These are phyloP conservation scores for Gnomoniopsis sp. DNA, from an alignment of 2,329 filamentous ascomycete genomes.

Conservation along the genomic window DNA sequence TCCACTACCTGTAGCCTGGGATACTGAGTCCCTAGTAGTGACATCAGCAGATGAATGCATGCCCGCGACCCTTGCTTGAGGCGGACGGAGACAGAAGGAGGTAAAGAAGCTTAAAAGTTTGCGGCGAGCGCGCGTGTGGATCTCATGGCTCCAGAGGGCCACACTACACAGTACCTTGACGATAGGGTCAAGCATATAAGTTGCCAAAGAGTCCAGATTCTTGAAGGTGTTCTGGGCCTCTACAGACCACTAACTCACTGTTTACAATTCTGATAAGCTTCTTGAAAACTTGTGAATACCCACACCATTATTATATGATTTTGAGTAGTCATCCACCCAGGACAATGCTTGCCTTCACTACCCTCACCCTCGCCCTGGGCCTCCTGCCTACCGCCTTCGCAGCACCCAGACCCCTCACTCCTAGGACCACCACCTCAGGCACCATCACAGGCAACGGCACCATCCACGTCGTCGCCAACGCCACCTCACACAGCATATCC, in stretches of 20 bases:
- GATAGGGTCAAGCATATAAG: neutral
- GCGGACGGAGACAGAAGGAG: no score
- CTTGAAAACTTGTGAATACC: no score
- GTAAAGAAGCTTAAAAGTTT: no score
- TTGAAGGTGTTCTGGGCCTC: neutral
- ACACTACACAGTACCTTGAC: neutral
- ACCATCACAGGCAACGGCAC: conserved; percentile 1
- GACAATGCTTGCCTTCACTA: conserved; percentile 3
- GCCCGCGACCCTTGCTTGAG: no score
- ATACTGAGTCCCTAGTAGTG: no score
- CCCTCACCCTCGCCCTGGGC: neutral
- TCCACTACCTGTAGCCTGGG: no score
- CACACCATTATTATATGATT: no score
- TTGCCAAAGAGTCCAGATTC: neutral
- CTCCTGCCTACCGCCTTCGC: neutral
- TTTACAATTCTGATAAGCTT: no score
- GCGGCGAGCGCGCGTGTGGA: no score
- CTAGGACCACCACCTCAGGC: neutral
- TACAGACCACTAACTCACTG: neutral
- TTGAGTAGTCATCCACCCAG: no score
- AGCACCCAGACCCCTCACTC: neutral
- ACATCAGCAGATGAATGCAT: no score
- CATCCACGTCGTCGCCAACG: conserved; percentile 8
- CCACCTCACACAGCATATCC: conserved; percentile 6
- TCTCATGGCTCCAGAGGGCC: neutral